Evolutionary conservation across 78 protist species (phyloP).

Genomic region (Guillardia theta): DNA sequence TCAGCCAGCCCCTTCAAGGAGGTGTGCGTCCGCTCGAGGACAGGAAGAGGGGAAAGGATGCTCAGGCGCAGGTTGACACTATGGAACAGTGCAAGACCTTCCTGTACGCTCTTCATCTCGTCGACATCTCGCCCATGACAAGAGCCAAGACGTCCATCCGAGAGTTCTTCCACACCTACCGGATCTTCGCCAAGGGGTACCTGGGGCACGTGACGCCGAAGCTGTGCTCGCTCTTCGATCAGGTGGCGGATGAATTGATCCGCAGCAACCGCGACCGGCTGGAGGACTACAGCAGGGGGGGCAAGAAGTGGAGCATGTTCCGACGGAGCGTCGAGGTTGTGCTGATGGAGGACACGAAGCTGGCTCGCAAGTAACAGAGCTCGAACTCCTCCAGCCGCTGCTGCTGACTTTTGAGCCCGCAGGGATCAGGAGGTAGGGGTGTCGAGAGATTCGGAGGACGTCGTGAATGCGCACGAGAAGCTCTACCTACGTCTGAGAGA

Average conservation of each 20-base stretch:
- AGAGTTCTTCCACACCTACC: background rate
- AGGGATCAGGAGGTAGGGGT: too few species aligned
- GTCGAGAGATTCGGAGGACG: too few species aligned
- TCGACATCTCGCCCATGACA: background rate
- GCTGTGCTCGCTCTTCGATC: background rate
- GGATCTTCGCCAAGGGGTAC: background rate
- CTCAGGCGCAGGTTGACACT: background rate
- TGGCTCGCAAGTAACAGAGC: too few species aligned
- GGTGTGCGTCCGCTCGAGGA: background rate
- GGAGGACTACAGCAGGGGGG: background rate
- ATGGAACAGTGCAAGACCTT: background rate
- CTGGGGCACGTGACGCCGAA: background rate
- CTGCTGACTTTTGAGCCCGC: too few species aligned
- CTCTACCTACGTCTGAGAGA: too few species aligned
- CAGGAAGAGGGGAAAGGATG: background rate
- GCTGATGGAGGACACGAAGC: background rate
- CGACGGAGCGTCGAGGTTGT: background rate
- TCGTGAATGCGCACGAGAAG: too few species aligned
- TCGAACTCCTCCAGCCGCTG: too few species aligned
- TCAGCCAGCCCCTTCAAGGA: background rate
- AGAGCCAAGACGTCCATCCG: background rate
- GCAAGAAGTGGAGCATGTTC: background rate
- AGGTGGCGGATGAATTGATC: background rate
- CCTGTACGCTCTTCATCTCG: background rate
- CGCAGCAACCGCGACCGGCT: background rate